phyloP scores from a whole-genome alignment of 1,139 yeast genomes.

The Nakaseomyces kungkrabaensis region DNA sequence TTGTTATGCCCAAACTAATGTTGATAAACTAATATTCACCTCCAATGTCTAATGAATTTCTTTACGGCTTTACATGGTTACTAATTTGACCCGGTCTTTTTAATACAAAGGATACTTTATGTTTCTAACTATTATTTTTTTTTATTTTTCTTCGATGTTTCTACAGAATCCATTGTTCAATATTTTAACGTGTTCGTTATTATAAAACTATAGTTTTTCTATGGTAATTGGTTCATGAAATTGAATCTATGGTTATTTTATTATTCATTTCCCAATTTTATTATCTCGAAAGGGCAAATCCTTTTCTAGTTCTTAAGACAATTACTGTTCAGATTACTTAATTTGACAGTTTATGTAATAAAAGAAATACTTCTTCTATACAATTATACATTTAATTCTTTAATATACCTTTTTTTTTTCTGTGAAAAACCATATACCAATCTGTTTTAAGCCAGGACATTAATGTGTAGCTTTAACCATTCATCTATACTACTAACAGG shows the following conservation, averaged over 20 bases:
- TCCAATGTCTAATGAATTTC: no score
- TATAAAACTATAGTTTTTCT: not conserved
- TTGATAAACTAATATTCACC: slow-evolving; percentile 1
- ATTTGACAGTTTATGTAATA: not conserved
- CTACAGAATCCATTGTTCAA: not conserved
- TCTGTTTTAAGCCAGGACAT: slow-evolving; percentile 10
- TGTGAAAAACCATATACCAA: no score
- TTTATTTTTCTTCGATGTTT: not conserved
- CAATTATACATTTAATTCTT: not conserved
- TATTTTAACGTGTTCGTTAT: not conserved
- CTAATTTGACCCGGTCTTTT: no score
- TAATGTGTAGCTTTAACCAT: slow-evolving; percentile 29
- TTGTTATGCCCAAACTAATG: not conserved
- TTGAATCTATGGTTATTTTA: not conserved
- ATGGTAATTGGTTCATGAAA: not conserved
- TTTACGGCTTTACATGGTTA: no score
- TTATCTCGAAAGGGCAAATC: not conserved
- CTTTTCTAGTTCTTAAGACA: not conserved
- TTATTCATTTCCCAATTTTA: not conserved
- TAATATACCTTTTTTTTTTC: not conserved
- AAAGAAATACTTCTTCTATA: not conserved
- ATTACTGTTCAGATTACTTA: not conserved
- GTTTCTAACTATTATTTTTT: not conserved
- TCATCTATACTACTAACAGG: slow-evolving; percentile 25
- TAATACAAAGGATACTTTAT: not conserved